Percentiles rank a stretch among this genome's conserved stretches.
These are phyloP conservation scores for Fusarium compactum DNA, from an alignment of 2,329 filamentous ascomycete genomes.

Conservation along the genomic window DNA sequence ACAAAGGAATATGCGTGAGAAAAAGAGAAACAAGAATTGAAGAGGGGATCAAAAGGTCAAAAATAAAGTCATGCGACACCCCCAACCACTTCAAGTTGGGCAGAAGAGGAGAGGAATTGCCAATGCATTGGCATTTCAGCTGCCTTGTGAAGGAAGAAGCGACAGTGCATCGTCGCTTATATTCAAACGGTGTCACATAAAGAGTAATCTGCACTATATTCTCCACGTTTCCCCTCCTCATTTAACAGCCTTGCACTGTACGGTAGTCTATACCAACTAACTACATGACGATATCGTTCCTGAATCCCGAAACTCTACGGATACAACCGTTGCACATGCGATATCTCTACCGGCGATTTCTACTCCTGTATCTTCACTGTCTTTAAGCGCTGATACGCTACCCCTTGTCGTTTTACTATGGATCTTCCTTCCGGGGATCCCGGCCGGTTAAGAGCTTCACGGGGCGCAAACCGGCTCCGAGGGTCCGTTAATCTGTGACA, in stretches of 20 bases:
- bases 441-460: slow-evolving; percentile 30
- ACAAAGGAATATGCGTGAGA: not conserved
- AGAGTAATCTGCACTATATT: not conserved
- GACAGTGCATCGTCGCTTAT: slow-evolving; percentile 18
- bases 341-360: too few species aligned
- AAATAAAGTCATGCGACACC: slow-evolving; percentile 36
- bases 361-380: not conserved
- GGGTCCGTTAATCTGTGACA: slow-evolving; percentile 25
- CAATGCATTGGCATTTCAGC: slow-evolving; percentile 21
- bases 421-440: slow-evolving; percentile 17
- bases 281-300: not conserved
- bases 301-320: not conserved
- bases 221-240: slow-evolving; percentile 26
- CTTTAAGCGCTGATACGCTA: not conserved
- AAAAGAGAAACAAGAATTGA: slow-evolving; percentile 1
- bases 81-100: slow-evolving; percentile 14
- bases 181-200: slow-evolving; percentile 26
- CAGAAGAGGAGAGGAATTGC: not conserved
- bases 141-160: not conserved
- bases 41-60: slow-evolving; percentile 9
- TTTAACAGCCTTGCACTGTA: slow-evolving; percentile 8
- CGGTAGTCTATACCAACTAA: slow-evolving; percentile 5
- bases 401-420: slow-evolving; percentile 20
- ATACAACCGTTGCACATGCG: not conserved
- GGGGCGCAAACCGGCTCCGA: slow-evolving; percentile 29